Evolutionary conservation across 2,329 filamentous ascomycete species (phyloP).

Genomic region (Trichoderma atrobrunneum): DNA sequence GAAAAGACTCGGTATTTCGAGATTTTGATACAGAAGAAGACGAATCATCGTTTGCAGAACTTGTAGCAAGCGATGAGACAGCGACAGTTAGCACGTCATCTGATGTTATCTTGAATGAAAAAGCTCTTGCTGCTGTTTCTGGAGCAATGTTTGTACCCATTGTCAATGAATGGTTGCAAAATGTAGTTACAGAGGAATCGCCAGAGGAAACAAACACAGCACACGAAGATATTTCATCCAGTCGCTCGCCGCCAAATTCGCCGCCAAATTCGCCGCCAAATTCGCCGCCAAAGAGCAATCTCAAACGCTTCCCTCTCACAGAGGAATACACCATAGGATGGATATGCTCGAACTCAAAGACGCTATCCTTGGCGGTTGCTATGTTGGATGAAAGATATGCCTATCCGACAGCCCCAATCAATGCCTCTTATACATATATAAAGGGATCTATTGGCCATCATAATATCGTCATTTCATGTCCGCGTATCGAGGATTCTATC

Average conservation of each 20-base stretch:
- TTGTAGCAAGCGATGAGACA: not conserved
- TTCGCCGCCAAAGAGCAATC: not conserved
- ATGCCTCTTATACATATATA: not conserved
- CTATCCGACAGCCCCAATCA: not conserved
- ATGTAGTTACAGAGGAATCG: not conserved
- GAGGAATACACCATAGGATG: not conserved
- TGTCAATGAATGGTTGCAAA: not conserved
- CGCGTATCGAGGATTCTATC: not conserved
- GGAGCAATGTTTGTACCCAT: not conserved
- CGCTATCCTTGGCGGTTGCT: not conserved
- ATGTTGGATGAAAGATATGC: not conserved
- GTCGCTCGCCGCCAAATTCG: not conserved
- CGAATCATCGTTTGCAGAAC: not conserved
- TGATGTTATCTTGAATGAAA: not conserved
- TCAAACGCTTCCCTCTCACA: not conserved
- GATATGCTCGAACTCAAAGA: not conserved
- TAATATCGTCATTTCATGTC: not conserved
- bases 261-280: too few species aligned
- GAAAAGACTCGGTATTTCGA: not conserved
- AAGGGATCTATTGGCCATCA: not conserved
- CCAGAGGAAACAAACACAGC: not conserved
- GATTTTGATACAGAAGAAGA: not conserved
- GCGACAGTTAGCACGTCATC: not conserved
- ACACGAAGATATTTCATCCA: not conserved
- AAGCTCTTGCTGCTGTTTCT: not conserved